Conservation (phyloP, 2,329 filamentous ascomycete genomes). For the Ophiostoma novo-ulmi region DNA sequence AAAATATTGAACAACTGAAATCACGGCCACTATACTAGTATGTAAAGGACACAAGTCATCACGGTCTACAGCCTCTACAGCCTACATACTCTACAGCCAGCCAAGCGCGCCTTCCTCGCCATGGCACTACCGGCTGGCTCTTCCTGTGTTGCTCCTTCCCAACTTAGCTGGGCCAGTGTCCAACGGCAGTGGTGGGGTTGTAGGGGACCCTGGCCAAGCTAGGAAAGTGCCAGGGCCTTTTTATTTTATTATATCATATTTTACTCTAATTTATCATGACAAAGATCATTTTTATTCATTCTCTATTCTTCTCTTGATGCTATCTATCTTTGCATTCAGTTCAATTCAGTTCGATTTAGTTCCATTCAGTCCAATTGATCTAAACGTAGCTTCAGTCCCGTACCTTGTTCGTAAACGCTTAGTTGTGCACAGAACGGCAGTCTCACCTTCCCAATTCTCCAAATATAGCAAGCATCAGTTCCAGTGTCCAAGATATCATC, state of each 20-base stretch:
- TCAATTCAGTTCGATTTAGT: too few species aligned
- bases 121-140: neutral
- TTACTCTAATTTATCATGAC: too few species aligned
- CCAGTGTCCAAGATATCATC: neutral
- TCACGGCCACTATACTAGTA: too few species aligned
- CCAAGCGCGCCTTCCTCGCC: neutral
- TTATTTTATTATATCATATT: neutral
- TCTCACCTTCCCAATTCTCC: conserved; percentile 10
- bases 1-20: too few species aligned
- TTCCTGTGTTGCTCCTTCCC: conserved; percentile 14
- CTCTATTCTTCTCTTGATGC: neutral
- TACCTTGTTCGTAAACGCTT: neutral
- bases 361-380: too few species aligned
- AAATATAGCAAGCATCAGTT: neutral
- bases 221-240: conserved; percentile 8
- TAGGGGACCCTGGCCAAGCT: conserved; percentile 20
- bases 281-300: neutral
- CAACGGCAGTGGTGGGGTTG: conserved; percentile 13
- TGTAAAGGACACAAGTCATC: neutral
- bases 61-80: neutral
- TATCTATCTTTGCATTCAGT: conserved; percentile 15
- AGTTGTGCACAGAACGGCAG: neutral
- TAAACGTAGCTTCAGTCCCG: neutral
- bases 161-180: conserved; percentile 3
- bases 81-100: neutral